Evolutionary conservation across 495 filamentous ascomycete species (phyloP), one percentile per base, ranked within the genome.

Genomic region (Talaromyces ruber): DNA sequence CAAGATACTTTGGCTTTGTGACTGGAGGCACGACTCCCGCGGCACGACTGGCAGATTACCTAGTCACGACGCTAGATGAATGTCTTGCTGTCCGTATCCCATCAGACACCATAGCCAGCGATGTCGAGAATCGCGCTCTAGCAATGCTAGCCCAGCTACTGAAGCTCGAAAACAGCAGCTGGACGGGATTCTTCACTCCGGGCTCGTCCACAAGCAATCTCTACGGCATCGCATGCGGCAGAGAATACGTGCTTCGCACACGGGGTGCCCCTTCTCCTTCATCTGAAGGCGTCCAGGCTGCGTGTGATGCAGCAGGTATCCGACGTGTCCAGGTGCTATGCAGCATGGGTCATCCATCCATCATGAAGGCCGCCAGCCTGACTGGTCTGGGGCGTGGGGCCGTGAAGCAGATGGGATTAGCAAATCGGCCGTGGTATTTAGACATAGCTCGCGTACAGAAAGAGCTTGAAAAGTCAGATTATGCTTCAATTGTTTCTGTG

Each of bases 131-230:
- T 60, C 67, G 72, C 26, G 82, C 89, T 0, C 74, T 92, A 50
- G 57, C 67, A 6, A 79, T 92, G 79, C 67, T 92, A 1, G 67
- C 83, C 39, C 70, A 84, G 50, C 69, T 93, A 3, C 70, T 92
- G 9, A 66, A 74, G 5, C 71, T 93, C 3, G 72, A 76, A 7
- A 75, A 80, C 24, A 34, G 25, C 4, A 26, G 50, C 18, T 71
- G 64, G 68, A 66, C 65, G 12, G 34, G 62, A 5, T 88, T 82
- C 0, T 90, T 93, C 66, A 92, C 88, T 4, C 92, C 89, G 0
- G 89, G 90, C 2, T 88, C 88, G 2, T 93, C 90, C 8, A 86
- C 81, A 1, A 84, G 84, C 61, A 93, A 93, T 70, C 76, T 90
- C 29, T 68, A 92, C 0, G 89, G 88, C 0, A 69, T 91, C 18